These are phyloP conservation scores for Cadophora sp. DNA, from an alignment of 2,329 filamentous ascomycete genomes.

Conservation along the genomic window DNA sequence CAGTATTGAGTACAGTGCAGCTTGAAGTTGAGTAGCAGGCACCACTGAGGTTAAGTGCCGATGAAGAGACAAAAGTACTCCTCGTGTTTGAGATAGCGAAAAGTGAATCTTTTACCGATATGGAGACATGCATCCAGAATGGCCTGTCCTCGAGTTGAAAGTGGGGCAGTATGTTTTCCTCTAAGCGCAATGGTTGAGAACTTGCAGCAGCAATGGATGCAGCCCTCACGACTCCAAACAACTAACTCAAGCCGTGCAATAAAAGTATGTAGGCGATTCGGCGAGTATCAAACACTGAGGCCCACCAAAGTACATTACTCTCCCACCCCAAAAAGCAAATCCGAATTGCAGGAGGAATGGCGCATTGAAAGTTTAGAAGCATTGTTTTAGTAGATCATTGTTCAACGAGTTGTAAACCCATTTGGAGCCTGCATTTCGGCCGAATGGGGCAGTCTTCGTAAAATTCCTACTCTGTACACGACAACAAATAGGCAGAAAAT, in stretches of 20 bases:
- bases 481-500: slow-evolving; percentile 10
- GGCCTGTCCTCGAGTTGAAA: neutral
- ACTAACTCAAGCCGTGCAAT: neutral
- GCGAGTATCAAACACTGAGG: slow-evolving; percentile 1
- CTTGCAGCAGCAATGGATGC: neutral
- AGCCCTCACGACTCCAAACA: neutral
- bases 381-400: neutral
- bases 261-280: neutral
- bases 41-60: neutral
- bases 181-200: neutral
- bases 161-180: neutral
- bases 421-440: slow-evolving; percentile 2
- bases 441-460: neutral
- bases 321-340: neutral
- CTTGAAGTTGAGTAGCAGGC: neutral
- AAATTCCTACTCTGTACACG: neutral
- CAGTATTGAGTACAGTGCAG: neutral
- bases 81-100: neutral
- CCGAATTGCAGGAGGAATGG: neutral
- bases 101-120: neutral
- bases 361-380: neutral
- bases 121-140: neutral
- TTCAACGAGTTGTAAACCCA: neutral
- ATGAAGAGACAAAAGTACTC: slow-evolving; percentile 2
- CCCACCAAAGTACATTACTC: neutral